Evolutionary conservation across 2,329 filamentous ascomycete species (phyloP), one percentile per base, ranked within the genome.

Genomic region (Fusarium sp.): DNA sequence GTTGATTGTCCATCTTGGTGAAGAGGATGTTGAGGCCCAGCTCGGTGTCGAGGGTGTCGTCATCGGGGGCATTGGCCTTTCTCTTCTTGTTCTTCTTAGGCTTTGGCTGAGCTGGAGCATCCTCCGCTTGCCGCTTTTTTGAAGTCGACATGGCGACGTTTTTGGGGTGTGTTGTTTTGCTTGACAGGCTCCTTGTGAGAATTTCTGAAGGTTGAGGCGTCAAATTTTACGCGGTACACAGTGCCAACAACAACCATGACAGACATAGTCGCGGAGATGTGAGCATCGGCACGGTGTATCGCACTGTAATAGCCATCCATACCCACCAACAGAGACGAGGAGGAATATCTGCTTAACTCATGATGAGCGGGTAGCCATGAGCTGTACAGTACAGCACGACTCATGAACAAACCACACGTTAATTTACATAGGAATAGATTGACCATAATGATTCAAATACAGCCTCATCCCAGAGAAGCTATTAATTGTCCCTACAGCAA

Each of bases 11-110:
- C 91, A 98, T 95, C 65, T 90, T 89, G 46, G 90, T 89, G 78
- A 98, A 93, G 4, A 92, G 89, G 70, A 89, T 90, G 81, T 98
- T 97, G 71, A 98, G 84, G 7, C 92, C 91, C 36, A 91, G 88
- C 74, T 94, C 89, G 44, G 89, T 86, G 77, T 94, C 90, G 62
- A 91, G 79, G 30, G 87, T 82, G 27, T 83, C 85, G 50, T 91
- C 88, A 43, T 89, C 85, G 72, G 63, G 87, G 83, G 57, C 82
- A 81, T 76, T 87, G 84, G 75, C 84, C 81, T 89, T 91, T 82
- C 85, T 88, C 74, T 84, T 86, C 73, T 86, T 85, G 65, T 79
- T 83, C 76, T 88, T 88, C 70, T 81, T 82, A 36, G 68, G 69
- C 66, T 80, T 81, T 41, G 65, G 61, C 3, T 80, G 75, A 40